Evolutionary conservation across 177 flowering plant species (phyloP), one percentile per base, ranked within the genome.

Genomic region (Vitis hybrid): DNA sequence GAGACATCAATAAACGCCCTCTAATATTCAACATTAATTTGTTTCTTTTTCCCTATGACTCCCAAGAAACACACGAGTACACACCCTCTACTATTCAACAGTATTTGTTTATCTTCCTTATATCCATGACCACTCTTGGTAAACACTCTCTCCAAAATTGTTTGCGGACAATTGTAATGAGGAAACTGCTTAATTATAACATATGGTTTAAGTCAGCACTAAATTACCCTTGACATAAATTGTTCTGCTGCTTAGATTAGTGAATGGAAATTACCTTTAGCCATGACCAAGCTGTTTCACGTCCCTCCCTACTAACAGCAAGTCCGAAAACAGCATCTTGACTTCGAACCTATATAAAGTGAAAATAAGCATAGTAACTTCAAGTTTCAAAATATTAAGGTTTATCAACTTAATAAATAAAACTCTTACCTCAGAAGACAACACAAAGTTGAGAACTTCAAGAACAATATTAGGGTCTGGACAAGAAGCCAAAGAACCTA

Each of bases 281-380:
- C 99, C 99, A 95, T 55, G 68, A 68, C 99, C 99, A 95, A 52
- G 99, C 94, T 58, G 75, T 80, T 79, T 93, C 98, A 52, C 94
- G 93, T 61, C 94, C 98, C 64, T 88, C 88, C 65, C 65, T 59
- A 71, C 89, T 78, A 71, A 95, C 94, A 75, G 84, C 76, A 54
- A 95, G 90, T 70, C 97, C 99, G 72, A 72, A 75, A 46, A 90
- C 80, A 64, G 83, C 91, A 88, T 94, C 99, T 82, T 94, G 99
- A 74, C 83, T 91, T 51, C 99, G 93, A 35, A 94, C 98, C 99
- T 94, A 56, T 75, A 14, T 15, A 48, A 59, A 57, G 30, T 40
- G 57, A 13, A 40, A 67, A 12, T 24, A 12, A 35, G 52, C 35
- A 67, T 2, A 46, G 6, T 27, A 27, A 6, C 52, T 62, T 55